Evolutionary conservation across 495 filamentous ascomycete genomes (phyloP).

Genomic region (Penicillium daleae): DNA sequence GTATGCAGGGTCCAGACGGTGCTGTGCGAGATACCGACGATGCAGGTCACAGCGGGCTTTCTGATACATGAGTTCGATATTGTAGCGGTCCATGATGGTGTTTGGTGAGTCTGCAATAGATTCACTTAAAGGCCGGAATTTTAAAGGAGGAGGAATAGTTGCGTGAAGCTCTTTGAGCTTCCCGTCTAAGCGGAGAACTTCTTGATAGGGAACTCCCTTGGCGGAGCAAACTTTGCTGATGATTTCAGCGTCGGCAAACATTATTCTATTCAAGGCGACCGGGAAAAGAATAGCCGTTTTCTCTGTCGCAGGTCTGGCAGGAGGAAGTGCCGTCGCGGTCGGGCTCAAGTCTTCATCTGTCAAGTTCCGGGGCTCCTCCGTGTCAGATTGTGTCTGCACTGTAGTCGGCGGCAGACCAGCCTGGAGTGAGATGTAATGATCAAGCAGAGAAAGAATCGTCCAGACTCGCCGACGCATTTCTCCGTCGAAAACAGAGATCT

Average conservation of each 20-base stretch:
- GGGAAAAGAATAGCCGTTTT: slow-evolving; percentile 33
- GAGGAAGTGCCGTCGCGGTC: slow-evolving; percentile 28
- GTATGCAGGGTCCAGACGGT: slow-evolving; percentile 68
- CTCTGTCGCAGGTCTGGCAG: slow-evolving; percentile 30
- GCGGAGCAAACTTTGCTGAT: slow-evolving; percentile 39
- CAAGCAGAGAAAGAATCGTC: slow-evolving; percentile 30
- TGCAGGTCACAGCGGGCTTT: slow-evolving; percentile 81
- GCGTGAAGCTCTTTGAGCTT: slow-evolving; percentile 65
- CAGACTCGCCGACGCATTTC: slow-evolving; percentile 45
- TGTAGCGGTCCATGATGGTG: slow-evolving; percentile 79
- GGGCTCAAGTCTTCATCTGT: slow-evolving; percentile 40
- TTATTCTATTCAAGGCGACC: slow-evolving; percentile 35
- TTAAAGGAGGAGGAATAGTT: slow-evolving; percentile 69
- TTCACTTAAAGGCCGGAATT: slow-evolving; percentile 66
- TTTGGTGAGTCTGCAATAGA: slow-evolving; percentile 70
- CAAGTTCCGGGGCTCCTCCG: slow-evolving; percentile 36
- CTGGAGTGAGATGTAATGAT: slow-evolving; percentile 40
- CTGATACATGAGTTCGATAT: slow-evolving; percentile 76
- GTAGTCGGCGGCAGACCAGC: slow-evolving; percentile 40
- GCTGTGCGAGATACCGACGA: slow-evolving; percentile 71
- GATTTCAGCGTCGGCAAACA: slow-evolving; percentile 39
- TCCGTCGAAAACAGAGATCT: slow-evolving; percentile 34
- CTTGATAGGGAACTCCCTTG: slow-evolving; percentile 63
- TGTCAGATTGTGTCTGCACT: slow-evolving; percentile 34
- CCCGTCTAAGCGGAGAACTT: slow-evolving; percentile 71